Evolutionary conservation across 2,329 filamentous ascomycete species (phyloP), one percentile per base, ranked within the genome.

Genomic region (Claviceps citrina): DNA sequence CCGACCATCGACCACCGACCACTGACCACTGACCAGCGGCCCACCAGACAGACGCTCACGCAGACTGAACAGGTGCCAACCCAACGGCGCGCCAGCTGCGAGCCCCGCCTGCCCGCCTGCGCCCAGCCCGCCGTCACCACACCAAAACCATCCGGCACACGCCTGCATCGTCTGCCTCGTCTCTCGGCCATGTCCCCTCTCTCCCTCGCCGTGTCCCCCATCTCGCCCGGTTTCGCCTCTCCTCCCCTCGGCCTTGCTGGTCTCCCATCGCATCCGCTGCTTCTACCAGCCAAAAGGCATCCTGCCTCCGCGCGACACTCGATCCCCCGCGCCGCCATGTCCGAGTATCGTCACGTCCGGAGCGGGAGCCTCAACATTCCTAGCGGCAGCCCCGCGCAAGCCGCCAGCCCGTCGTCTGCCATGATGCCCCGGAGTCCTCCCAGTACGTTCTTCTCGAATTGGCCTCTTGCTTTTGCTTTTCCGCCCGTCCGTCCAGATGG

Each of bases 381-480:
- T 44, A 55, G 47, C 51, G 54, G 50, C 43, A 46, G 48, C 30
- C 51, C 42, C 25, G 48, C 38, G 41, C 47, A 49, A 22, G 52
- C 44, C 32, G 48, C 36, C 41, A 45, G 49, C 45, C 48, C 43
- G 41, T 38, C 43, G 8, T 37, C 43, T 2, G 41, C 50, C 41
- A 51, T 55, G 53, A 50, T 53, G 46, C 71, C 75, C 35, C 62
- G 74, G 50, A 78, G 74, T 58, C 75, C 75, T 47, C 74, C 75
- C 22, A 77, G 73, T 74, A 44, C 25, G 25, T 44, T 18, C 16
- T n/a, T n/a, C 20, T 26, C 18, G 20, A 35, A 12, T 16, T 6
- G 16, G 16, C 28, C 24, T 31, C 16, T 31, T 36, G 19, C 19
- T 24, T 39, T 36, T 24, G n/a, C 41, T 13, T 30, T 35, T 15